A percentile compares a stretch with the other conserved stretches of the same genome.
phyloP scores from a whole-genome alignment of 805 yeast genomes.

The Saturnispora galanensis region DNA sequence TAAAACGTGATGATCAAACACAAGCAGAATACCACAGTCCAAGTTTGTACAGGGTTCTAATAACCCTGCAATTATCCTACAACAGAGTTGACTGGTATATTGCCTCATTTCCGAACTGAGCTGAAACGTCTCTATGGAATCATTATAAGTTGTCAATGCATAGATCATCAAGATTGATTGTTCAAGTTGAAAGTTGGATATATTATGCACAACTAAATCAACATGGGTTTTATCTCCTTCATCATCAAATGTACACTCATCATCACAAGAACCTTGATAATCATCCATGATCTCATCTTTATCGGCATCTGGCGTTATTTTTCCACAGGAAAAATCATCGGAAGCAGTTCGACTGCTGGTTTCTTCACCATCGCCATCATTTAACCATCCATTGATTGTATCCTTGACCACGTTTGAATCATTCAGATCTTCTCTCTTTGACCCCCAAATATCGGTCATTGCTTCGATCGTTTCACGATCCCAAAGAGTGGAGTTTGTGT shows the following conservation, averaged over 20 bases:
- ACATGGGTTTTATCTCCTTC: not conserved
- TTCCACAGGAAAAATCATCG: not conserved
- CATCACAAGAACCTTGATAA: not conserved
- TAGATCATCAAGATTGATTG: slow-evolving; percentile 2
- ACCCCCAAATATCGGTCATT: not conserved
- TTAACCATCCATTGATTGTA: not conserved
- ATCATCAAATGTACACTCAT: not conserved
- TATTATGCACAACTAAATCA: not conserved
- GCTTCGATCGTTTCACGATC: not conserved
- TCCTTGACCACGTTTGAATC: not conserved
- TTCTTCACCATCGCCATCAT: too few species aligned
- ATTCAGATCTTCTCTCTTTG: not conserved
- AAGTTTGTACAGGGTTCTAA: not conserved
- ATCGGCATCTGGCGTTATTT: not conserved
- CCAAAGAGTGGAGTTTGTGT: too few species aligned
- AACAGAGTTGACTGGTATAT: not conserved
- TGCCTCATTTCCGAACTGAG: not conserved
- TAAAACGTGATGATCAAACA: slow-evolving; percentile 1
- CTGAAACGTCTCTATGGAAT: not conserved
- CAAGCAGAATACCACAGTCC: not conserved
- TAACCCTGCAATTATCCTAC: slow-evolving; percentile 2
- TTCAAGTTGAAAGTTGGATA: not conserved
- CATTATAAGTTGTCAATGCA: slow-evolving; percentile 1
- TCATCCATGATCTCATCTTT: not conserved
- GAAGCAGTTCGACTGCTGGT: too few species aligned